Percentiles rank a stretch among this genome's conserved stretches.
These are phyloP conservation scores for Lactarius hengduanensis DNA, from an alignment of 768 basidiomycete species.

Conservation along the genomic window DNA sequence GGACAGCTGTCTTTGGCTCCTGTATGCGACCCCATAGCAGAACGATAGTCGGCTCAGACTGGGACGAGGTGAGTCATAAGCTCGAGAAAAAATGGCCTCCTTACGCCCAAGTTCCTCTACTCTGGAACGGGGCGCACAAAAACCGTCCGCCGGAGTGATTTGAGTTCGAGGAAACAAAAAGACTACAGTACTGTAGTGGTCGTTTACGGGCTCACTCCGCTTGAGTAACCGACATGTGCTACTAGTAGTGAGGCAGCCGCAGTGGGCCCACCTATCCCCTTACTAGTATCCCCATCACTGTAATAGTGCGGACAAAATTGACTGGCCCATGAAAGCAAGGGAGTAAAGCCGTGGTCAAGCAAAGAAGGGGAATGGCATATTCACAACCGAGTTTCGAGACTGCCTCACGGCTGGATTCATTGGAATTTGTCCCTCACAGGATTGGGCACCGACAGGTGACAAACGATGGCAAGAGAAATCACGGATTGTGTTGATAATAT, in stretches of 20 bases:
- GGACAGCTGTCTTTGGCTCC: background rate
- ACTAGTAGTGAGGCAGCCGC: background rate
- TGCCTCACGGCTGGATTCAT: background rate
- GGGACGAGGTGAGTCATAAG: background rate
- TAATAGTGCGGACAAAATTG: background rate
- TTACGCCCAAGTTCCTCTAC: background rate
- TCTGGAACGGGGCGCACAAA: background rate
- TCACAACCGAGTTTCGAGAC: background rate
- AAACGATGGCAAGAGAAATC: background rate
- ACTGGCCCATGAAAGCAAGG: background rate
- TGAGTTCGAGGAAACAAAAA: background rate
- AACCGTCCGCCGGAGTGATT: background rate
- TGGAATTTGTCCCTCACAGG: background rate
- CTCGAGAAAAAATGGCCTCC: background rate
- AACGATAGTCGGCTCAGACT: background rate
- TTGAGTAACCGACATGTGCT: background rate
- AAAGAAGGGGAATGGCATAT: background rate
- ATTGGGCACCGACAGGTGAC: background rate
- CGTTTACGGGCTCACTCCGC: background rate
- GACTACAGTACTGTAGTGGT: background rate
- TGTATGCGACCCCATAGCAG: background rate
- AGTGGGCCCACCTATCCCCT: background rate
- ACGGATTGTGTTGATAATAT: constrained; percentile 1
- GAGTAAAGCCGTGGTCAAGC: background rate
- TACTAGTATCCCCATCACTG: background rate